Conservation (phyloP, 805 yeast genomes). For the Cyberlindnera petersonii region DNA sequence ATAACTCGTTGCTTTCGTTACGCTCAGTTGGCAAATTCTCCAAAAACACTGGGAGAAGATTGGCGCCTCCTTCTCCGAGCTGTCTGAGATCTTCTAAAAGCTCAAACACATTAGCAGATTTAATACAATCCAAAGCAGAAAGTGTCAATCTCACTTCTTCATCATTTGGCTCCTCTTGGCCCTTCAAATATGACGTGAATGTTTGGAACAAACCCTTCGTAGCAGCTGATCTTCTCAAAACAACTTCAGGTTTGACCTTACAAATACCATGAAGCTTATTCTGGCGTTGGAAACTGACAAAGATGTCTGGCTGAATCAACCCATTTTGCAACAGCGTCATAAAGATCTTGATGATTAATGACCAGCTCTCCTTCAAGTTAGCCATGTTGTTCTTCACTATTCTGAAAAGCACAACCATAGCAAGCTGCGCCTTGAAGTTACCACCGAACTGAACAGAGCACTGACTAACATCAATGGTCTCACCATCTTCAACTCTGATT, state of each 20-base stretch:
- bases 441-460: constrained; percentile 80
- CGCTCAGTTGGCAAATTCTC: constrained; percentile 33
- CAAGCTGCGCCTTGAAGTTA: constrained; percentile 87
- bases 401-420: constrained; percentile 81
- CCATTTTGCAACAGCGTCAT: constrained; percentile 69
- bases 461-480: constrained; percentile 67
- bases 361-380: constrained; percentile 50
- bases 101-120: constrained; percentile 56
- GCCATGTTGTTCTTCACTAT: constrained; percentile 58
- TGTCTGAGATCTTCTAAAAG: constrained; percentile 47
- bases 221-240: constrained; percentile 58
- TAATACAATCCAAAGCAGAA: constrained; percentile 78
- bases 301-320: constrained; percentile 61
- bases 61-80: constrained; percentile 2
- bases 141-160: constrained; percentile 86
- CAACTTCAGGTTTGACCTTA: constrained; percentile 61
- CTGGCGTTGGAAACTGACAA: constrained; percentile 58
- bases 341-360: constrained; percentile 51
- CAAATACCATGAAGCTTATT: constrained; percentile 51
- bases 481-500: constrained; percentile 27
- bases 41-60: constrained; percentile 32
- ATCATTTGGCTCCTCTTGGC: constrained; percentile 93
- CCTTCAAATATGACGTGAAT: constrained; percentile 86
- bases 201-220: constrained; percentile 85
- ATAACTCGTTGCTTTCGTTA: constrained; percentile 26